Evolutionary conservation across 169 alveolate genomes (phyloP).

Genomic region (Eimeria mitis): DNA sequence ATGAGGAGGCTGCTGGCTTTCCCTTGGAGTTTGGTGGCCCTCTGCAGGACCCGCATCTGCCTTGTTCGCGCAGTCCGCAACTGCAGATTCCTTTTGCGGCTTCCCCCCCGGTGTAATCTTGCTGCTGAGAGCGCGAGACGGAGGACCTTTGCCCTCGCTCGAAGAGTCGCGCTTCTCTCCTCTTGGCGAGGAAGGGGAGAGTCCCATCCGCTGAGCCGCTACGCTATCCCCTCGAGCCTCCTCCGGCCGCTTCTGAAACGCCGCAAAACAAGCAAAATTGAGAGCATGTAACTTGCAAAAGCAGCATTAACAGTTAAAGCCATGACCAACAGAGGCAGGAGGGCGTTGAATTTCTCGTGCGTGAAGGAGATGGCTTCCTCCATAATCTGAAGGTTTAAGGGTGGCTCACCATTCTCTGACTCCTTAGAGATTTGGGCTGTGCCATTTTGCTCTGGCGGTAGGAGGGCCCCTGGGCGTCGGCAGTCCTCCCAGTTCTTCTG

Average conservation of each 20-base stretch:
- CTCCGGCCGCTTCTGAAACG: not conserved
- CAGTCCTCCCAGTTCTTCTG: constrained; percentile 4
- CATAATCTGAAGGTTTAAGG: not conserved
- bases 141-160: not conserved
- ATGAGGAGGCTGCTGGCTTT: not conserved
- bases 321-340: not conserved
- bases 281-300: not conserved
- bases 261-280: constrained; percentile 7
- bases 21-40: not conserved
- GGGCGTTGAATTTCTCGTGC: not conserved
- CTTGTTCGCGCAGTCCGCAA: not conserved
- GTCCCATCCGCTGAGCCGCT: not conserved
- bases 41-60: not conserved
- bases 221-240: constrained; percentile 15
- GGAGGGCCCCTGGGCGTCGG: not conserved
- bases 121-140: constrained; percentile 26
- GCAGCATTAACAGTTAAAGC: not conserved
- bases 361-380: not conserved
- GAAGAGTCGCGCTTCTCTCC: not conserved
- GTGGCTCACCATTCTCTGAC: not conserved
- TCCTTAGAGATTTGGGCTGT: not conserved
- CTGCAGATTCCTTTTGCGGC: not conserved
- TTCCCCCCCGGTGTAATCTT: not conserved
- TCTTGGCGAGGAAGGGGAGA: not conserved
- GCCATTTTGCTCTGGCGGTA: not conserved